A percentile compares a stretch with the other conserved stretches of the same genome.
Conservation (phyloP, 2,329 filamentous ascomycete species). For the Emergomyces orientalis region DNA sequence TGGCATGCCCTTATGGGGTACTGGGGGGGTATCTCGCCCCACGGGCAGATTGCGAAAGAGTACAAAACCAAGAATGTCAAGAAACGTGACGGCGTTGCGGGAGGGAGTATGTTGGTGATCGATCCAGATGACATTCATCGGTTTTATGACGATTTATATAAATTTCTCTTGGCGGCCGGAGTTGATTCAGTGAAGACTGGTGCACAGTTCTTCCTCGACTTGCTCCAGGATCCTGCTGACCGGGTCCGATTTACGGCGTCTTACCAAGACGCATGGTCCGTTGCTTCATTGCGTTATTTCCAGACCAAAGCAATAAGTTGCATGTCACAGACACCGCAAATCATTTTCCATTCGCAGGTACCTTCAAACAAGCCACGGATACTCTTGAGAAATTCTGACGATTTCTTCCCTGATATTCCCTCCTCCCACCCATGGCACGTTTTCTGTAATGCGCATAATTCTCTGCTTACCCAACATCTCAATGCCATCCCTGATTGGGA, state of each 20-base stretch:
- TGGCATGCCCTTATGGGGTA: slow-evolving; percentile 89
- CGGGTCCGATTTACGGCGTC: slow-evolving; percentile 62
- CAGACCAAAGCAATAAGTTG: slow-evolving; percentile 72
- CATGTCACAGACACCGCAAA: slow-evolving; percentile 85
- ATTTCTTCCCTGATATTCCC: slow-evolving; percentile 80
- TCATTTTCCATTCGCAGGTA: slow-evolving; percentile 76
- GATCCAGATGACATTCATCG: slow-evolving; percentile 61
- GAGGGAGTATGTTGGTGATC: slow-evolving; percentile 62
- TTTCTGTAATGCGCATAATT: slow-evolving; percentile 87
- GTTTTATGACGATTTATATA: slow-evolving; percentile 89
- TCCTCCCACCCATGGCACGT: slow-evolving; percentile 88
- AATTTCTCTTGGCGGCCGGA: slow-evolving; percentile 62
- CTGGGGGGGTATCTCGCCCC: slow-evolving; percentile 78
- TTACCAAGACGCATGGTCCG: slow-evolving; percentile 81
- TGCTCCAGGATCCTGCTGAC: slow-evolving; percentile 56
- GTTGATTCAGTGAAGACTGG: slow-evolving; percentile 89
- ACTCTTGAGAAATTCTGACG: slow-evolving; percentile 71
- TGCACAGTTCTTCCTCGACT: slow-evolving; percentile 80
- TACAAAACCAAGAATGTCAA: slow-evolving; percentile 63
- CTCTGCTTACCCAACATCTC: slow-evolving; percentile 69
- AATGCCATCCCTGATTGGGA: slow-evolving; percentile 82
- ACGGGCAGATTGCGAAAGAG: slow-evolving; percentile 61
- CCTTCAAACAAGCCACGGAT: slow-evolving; percentile 65
- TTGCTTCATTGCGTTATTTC: slow-evolving; percentile 69
- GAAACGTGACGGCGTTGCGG: slow-evolving; percentile 46